A percentile compares a stretch with the other conserved stretches of the same genome.
Evolutionary conservation across 2,329 filamentous ascomycete genomes (phyloP).

Genomic region (Boeremia lycopersici): DNA sequence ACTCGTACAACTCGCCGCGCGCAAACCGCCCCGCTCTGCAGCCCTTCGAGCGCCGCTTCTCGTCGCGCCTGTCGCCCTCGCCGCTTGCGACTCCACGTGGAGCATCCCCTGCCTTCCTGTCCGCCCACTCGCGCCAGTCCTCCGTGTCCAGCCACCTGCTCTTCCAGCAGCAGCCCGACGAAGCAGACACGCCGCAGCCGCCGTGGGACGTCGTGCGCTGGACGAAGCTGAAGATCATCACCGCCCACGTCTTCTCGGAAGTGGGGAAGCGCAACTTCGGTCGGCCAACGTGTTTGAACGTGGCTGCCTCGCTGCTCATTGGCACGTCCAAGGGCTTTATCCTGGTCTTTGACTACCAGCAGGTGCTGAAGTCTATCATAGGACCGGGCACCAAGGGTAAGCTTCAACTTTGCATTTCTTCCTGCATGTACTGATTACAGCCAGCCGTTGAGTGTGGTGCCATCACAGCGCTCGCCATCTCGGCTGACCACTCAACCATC

Average conservation of each 20-base stretch:
- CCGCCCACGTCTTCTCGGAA: constrained; percentile 89
- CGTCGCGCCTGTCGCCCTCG: constrained; percentile 77
- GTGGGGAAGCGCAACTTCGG: constrained; percentile 91
- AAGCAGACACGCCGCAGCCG: constrained; percentile 69
- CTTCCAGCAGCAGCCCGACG: constrained; percentile 61
- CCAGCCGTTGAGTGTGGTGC: constrained; percentile 87
- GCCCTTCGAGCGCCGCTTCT: constrained; percentile 93
- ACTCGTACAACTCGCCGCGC: constrained; percentile 70
- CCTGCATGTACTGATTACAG: not conserved
- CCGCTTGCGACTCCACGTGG: constrained; percentile 67
- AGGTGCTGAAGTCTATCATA: constrained; percentile 91
- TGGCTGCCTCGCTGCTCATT: constrained; percentile 85
- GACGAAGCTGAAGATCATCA: constrained; percentile 91
- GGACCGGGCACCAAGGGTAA: constrained; percentile 88
- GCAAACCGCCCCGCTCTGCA: constrained; percentile 82
- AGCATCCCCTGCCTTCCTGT: constrained; percentile 75
- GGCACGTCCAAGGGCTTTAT: constrained; percentile 95
- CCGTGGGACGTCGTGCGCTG: constrained; percentile 98
- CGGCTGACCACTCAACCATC: constrained; percentile 90
- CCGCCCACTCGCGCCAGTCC: constrained; percentile 78
- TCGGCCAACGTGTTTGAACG: constrained; percentile 83
- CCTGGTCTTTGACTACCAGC: constrained; percentile 95
- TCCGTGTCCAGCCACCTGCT: constrained; percentile 76
- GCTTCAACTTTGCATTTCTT: constrained; percentile 19
- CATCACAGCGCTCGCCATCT: constrained; percentile 85